phyloP scores from a whole-genome alignment of 441 rosid genomes.

The Syzygium malaccense region DNA sequence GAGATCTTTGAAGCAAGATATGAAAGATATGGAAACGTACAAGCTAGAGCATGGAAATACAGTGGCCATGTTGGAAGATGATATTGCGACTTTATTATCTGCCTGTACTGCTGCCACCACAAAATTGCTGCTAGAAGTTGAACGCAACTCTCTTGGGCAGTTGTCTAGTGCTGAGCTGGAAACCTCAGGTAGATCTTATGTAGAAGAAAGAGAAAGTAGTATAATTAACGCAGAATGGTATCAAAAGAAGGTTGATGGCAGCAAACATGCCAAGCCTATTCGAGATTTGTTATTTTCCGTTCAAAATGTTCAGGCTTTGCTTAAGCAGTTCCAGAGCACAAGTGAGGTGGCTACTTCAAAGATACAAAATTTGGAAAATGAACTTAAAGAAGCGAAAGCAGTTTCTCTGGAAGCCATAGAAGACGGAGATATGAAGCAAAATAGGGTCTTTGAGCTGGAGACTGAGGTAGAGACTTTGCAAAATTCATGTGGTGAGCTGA shows the following conservation, averaged over 20 bases:
- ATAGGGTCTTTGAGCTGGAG: conserved; percentile 51
- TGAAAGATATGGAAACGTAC: conserved; percentile 33
- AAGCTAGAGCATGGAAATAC: conserved; percentile 48
- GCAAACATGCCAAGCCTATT: conserved; percentile 26
- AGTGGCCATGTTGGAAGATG: conserved; percentile 37
- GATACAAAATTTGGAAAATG: conserved; percentile 56
- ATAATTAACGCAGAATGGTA: conserved; percentile 23
- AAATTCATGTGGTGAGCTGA: conserved; percentile 41
- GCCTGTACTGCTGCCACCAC: conserved; percentile 54
- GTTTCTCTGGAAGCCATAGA: conserved; percentile 32
- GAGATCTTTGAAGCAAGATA: conserved; percentile 50
- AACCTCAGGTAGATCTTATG: conserved; percentile 19
- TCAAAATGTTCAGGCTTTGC: conserved; percentile 28
- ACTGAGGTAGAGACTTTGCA: conserved; percentile 38
- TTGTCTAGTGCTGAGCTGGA: conserved; percentile 39
- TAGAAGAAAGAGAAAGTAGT: conserved; percentile 23
- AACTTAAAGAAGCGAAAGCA: conserved; percentile 31
- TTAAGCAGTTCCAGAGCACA: conserved; percentile 45
- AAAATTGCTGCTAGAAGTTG: conserved; percentile 47
- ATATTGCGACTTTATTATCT: conserved; percentile 38
- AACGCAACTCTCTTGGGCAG: conserved; percentile 37
- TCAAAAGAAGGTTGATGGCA: conserved; percentile 21
- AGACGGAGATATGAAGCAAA: conserved; percentile 50
- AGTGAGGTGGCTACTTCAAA: conserved; percentile 40
- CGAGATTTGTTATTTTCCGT: conserved; percentile 43